phyloP scores from a whole-genome alignment of 352 stramenopile species.

The Phytophthora fragariaefolia region DNA sequence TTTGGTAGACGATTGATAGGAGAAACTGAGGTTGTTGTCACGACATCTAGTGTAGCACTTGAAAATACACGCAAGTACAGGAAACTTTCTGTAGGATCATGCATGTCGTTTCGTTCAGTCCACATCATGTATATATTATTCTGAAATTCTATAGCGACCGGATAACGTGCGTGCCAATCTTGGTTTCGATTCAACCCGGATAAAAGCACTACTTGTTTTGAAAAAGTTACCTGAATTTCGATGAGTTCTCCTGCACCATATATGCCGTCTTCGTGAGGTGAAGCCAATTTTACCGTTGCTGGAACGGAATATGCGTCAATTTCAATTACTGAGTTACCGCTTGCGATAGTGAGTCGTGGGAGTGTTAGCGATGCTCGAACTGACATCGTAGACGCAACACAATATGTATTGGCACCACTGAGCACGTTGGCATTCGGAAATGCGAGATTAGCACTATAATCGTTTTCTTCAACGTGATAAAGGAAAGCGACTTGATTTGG shows the following conservation, averaged over 20 bases:
- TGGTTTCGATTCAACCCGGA: constrained; percentile 71
- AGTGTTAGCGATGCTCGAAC: constrained; percentile 36
- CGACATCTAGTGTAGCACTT: constrained; percentile 39
- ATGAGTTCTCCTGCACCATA: constrained; percentile 74
- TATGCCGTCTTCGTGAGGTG: constrained; percentile 47
- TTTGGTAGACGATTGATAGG: constrained; percentile 55
- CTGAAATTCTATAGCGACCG: constrained; percentile 45
- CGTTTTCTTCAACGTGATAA: constrained; percentile 65
- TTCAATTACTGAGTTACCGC: constrained; percentile 32
- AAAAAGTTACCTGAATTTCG: constrained; percentile 72
- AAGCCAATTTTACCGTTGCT: constrained; percentile 67
- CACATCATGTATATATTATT: constrained; percentile 68
- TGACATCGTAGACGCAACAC: constrained; percentile 53
- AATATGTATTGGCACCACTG: constrained; percentile 45
- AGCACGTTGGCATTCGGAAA: constrained; percentile 60
- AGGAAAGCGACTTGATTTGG: constrained; percentile 62
- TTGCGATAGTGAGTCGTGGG: constrained; percentile 41
- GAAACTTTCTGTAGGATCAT: constrained; percentile 44
- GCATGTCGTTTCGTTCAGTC: constrained; percentile 60
- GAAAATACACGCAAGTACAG: constrained; percentile 68
- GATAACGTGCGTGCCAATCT: constrained; percentile 54
- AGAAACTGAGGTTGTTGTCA: constrained; percentile 29
- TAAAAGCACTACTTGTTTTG: constrained; percentile 64
- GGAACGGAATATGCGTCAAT: constrained; percentile 67
- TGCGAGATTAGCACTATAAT: constrained; percentile 60